Evolutionary conservation across 148 eudicot species (phyloP).

Genomic region (Camellia lanceoleosa): DNA sequence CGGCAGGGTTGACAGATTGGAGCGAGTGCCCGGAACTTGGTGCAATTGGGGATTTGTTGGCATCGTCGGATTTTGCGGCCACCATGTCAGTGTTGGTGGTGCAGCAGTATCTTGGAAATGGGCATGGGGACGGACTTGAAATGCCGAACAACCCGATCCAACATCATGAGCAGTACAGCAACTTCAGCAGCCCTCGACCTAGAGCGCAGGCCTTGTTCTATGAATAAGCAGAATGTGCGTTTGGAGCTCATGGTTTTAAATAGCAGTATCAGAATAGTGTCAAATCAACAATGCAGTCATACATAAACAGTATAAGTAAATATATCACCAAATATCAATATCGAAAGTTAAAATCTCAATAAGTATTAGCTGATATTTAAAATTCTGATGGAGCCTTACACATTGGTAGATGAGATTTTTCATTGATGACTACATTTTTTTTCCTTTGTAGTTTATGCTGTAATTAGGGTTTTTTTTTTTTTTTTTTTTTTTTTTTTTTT

Average conservation of each 20-base stretch:
- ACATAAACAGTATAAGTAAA: no score
- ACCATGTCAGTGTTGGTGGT: conserved; percentile 63
- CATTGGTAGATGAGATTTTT: background rate
- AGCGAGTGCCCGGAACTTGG: conserved; percentile 96
- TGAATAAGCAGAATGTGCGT: background rate
- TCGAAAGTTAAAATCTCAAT: no score
- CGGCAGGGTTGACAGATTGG: conserved; percentile 91
- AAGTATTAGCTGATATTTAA: no score
- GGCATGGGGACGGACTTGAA: conserved; percentile 29
- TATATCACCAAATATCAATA: no score
- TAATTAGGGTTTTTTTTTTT: background rate
- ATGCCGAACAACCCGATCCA: conserved; percentile 42
- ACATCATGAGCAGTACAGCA: background rate
- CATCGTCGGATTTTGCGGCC: conserved; percentile 74
- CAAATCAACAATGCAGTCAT: no score
- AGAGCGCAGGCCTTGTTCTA: conserved; percentile 14
- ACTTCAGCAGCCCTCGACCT: background rate
- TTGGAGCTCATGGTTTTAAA: background rate
- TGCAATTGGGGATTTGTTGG: conserved; percentile 76
- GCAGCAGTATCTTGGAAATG: conserved; percentile 59
- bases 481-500: no score
- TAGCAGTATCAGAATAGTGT: no score
- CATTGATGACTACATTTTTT: background rate
- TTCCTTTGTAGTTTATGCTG: background rate
- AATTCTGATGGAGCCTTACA: no score